Base-by-base conservation (phyloP, 768 basidiomycete species). In the Pisolithus albus region DNA sequence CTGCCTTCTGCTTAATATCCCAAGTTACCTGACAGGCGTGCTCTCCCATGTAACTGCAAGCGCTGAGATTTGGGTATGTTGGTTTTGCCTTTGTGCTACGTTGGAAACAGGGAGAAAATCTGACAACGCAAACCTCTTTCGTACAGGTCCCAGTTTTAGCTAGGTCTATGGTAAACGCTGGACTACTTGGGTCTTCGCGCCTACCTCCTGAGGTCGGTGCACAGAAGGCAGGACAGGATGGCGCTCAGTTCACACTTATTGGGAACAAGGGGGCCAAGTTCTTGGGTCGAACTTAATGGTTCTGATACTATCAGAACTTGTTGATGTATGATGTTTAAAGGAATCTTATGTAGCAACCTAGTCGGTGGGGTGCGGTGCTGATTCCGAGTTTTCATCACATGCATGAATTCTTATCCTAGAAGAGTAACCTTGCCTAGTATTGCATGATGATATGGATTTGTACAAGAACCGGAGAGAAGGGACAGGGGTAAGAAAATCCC, bases 111-210 rank as follows among this genome's bases (percentile, higher is more conserved):
- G 19, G 49, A 23, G 21, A 58, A 24, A 34, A 34, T 19, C 44
- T 37, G 26, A 24, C 24, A 21, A 45, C 26, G 51, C 50, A 15
- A 43, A 21, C 39, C 19, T 23, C 21, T 16, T 15, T 24, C 18
- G 8, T 26, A 5, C 50, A 87, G 81, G 68, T 85, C 2, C 56
- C 73, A 1, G 69, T 69, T 1, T 71, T 87, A 4, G 83, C 75
- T 3, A 79, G 74, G 58, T 75, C 79, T n/a, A 71, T 83, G 5
- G 68, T 70, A 21, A 58, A 70, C 23, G 84, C 80, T 1, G 84
- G 84, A 1, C 67, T 64, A 15, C 64, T 83, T 2, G 84, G 85
- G 1, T 76, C 79, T 0, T 62, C 73, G 0, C 66, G 57, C 1
- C 67, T 88, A 9, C 76, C 81, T 0, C 40, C 75, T 16, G 64